Evolutionary conservation across 2,329 filamentous ascomycete genomes (phyloP).

Genomic region (Fusarium verticillioides): DNA sequence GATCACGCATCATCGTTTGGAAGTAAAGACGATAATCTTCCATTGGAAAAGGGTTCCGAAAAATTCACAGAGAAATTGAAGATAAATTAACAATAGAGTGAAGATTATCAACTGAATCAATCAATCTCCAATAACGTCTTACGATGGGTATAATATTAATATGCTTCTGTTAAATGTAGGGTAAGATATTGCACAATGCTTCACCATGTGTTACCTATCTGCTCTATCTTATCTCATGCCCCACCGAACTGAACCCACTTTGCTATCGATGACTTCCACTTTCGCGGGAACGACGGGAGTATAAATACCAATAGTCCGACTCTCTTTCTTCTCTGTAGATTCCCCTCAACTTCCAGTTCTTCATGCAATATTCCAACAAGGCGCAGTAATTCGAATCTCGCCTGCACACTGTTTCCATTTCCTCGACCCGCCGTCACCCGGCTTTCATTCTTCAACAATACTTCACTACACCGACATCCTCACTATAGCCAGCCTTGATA

Average conservation of each 20-base stretch:
- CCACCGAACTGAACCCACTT: neutral
- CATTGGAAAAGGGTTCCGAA: too few relatives aligned
- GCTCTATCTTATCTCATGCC: neutral
- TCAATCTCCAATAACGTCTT: fast-evolving
- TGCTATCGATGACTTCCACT: neutral
- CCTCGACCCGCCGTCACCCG: too few relatives aligned
- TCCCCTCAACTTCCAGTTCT: fast-evolving
- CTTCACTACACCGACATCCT: neutral
- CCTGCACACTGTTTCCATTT: too few relatives aligned
- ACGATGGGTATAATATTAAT: too few relatives aligned
- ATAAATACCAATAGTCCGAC: neutral
- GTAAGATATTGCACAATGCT: neutral
- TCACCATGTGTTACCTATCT: neutral
- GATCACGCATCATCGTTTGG: fast-evolving
- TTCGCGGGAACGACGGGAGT: neutral
- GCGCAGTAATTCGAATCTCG: too few relatives aligned
- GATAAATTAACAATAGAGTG: fast-evolving
- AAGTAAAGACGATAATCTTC: fast-evolving
- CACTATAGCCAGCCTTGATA: neutral
- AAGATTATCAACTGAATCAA: fast-evolving
- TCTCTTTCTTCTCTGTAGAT: neutral
- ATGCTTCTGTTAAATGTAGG: neutral
- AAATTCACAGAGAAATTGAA: neutral
- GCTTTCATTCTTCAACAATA: too few relatives aligned
- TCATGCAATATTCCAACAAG: fast-evolving